phyloP scores from a whole-genome alignment of 306 rosid species.

The Amphicarpaea edgeworthii region DNA sequence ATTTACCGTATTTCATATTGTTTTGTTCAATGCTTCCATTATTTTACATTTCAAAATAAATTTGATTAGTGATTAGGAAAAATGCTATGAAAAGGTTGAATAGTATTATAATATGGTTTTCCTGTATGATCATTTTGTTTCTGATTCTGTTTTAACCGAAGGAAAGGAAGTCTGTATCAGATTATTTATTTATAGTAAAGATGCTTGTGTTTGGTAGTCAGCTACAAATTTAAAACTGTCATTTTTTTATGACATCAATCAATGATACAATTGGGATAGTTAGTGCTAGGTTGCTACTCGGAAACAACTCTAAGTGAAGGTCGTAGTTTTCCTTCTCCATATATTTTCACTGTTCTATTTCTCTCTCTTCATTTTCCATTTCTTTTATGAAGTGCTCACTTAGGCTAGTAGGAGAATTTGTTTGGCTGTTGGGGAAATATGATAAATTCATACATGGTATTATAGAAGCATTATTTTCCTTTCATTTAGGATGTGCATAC shows the following conservation, averaged over 20 bases:
- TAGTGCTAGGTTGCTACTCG: background rate
- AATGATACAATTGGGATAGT: constrained; percentile 4
- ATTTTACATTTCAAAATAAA: constrained; percentile 25
- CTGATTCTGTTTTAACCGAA: background rate
- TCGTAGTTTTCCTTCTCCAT: constrained; percentile 12
- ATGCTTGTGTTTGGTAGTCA: background rate
- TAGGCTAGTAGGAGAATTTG: constrained; percentile 9
- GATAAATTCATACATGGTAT: constrained; percentile 1
- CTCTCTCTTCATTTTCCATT: background rate
- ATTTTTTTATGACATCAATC: constrained; percentile 3
- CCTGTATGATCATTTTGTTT: constrained; percentile 22
- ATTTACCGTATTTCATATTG: background rate
- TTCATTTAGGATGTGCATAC: background rate
- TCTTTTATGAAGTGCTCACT: background rate
- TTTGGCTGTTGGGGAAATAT: constrained; percentile 30
- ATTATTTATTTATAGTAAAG: background rate
- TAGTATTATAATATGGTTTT: background rate
- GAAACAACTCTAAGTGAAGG: background rate
- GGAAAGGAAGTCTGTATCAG: background rate
- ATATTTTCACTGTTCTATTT: constrained; percentile 26
- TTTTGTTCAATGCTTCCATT: background rate
- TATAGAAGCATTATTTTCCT: constrained; percentile 2
- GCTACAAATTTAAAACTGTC: constrained; percentile 2
- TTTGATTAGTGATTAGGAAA: constrained; percentile 19
- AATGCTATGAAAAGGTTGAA: constrained; percentile 5